Evolutionary conservation across 768 basidiomycete species (phyloP).

Genomic region (Suillus lakei): DNA sequence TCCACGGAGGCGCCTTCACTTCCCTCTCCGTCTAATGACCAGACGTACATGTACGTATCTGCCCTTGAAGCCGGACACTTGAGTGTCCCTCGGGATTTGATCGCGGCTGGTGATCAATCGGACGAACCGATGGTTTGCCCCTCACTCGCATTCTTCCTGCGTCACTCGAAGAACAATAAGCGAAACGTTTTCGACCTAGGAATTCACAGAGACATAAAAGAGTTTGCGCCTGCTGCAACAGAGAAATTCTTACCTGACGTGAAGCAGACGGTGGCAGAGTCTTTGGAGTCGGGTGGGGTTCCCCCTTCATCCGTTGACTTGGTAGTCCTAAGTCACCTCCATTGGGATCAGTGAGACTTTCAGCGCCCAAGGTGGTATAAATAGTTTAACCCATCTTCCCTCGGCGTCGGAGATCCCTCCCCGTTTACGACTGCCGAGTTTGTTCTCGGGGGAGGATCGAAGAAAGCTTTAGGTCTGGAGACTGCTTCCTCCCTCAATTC

Average conservation of each 20-base stretch:
- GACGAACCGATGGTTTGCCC: conserved; percentile 40
- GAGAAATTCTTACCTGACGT: conserved; percentile 31
- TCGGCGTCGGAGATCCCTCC: conserved; percentile 47
- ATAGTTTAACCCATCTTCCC: conserved; percentile 45
- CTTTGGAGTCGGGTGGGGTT: conserved; percentile 50
- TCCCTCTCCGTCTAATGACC: conserved; percentile 45
- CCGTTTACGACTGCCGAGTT: conserved; percentile 49
- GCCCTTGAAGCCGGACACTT: conserved; percentile 58
- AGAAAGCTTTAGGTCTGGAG: conserved; percentile 30
- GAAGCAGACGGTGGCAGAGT: conserved; percentile 41
- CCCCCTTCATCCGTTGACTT: conserved; percentile 45
- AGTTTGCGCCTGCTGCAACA: conserved; percentile 38
- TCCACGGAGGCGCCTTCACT: conserved; percentile 25
- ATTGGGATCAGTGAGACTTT: conserved; percentile 52
- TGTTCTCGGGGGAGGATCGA: conserved; percentile 45
- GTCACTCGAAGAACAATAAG: conserved; percentile 46
- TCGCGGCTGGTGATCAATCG: conserved; percentile 41
- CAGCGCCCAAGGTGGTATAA: conserved; percentile 44
- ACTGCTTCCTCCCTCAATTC: conserved; percentile 46
- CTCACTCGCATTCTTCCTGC: conserved; percentile 55
- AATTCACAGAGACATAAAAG: conserved; percentile 50
- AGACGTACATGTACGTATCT: conserved; percentile 58
- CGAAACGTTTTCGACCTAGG: conserved; percentile 62
- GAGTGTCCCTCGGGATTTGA: conserved; percentile 39
- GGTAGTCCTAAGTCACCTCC: conserved; percentile 53